A percentile compares a stretch with the other conserved stretches of the same genome.
Evolutionary conservation across 257 asterid species (phyloP).

Genomic region (Marsdenia floribunda): DNA sequence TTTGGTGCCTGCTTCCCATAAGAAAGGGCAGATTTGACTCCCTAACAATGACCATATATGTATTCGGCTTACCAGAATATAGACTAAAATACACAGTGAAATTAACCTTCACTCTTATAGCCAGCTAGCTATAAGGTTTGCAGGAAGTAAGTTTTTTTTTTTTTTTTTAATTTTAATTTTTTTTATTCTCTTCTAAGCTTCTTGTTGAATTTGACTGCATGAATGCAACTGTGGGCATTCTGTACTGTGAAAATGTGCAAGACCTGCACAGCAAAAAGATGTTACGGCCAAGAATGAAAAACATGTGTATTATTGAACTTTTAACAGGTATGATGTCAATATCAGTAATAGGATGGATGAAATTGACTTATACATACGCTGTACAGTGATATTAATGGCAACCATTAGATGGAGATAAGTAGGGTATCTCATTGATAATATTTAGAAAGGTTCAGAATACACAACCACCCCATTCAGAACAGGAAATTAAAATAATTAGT

Average conservation of each 20-base stretch:
- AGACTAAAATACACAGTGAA: not conserved
- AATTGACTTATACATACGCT: constrained; percentile 3
- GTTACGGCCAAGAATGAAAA: not conserved
- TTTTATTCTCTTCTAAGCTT: not conserved
- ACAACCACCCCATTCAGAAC: constrained; percentile 4
- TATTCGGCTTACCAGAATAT: not conserved
- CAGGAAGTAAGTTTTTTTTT: not conserved
- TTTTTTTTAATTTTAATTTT: too few relatives aligned
- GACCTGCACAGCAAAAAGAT: not conserved
- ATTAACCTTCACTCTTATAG: not conserved
- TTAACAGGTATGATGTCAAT: constrained; percentile 13
- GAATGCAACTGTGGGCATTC: not conserved
- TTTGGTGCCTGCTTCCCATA: not conserved
- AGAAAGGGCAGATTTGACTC: constrained; percentile 8
- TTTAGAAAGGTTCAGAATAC: constrained; percentile 6
- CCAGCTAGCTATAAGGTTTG: not conserved
- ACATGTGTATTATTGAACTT: constrained; percentile 5
- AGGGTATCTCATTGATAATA: constrained; percentile 15
- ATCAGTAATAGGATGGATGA: constrained; percentile 7
- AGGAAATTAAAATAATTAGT: not conserved
- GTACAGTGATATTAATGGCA: constrained; percentile 14
- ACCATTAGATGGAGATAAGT: constrained; percentile 12
- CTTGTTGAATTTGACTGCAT: not conserved
- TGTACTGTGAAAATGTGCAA: not conserved
- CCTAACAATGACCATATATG: not conserved